Base-by-base conservation (phyloP, 805 yeast genomes). In the Lipomyces anomalus region DNA sequence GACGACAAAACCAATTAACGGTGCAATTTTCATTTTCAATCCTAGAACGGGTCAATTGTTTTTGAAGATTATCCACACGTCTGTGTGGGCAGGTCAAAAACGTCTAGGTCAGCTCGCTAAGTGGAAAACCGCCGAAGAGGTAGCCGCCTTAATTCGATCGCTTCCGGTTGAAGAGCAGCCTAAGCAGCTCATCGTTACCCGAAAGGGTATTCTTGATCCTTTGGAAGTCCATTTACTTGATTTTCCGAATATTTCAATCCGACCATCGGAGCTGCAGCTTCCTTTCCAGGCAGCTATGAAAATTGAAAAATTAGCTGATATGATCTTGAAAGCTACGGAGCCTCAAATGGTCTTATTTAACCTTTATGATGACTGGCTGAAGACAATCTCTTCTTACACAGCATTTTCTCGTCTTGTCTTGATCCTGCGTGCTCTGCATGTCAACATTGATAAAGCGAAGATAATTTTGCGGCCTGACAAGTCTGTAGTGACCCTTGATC, bases 121-220 rank as follows among this genome's bases (percentile, higher is more conserved):
- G 62, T 92, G 98, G 98, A 92, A 90, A 63, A 81, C 97, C 1
- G 97, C 98, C 0, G 99, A 92, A 66, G 97, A 90, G 64, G 95
- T 87, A 20, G 90, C 96, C 13, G 95, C 95, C 0, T 69, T 92
- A 53, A 75, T 92, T 17, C 73, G 96, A 35, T 85, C 97, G 0
- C 67, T 92, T 43, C 97, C 97, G 0, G 73, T 79, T 44, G 97
- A 90, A 58, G 96, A 92, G 65, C 96, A 88, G 59, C 98, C 98
- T 1, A 84, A 84, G 58, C 95, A 89, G 64, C 68, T 92, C 48
- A 84, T 92, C 60, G 89, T 86, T 6, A 84, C 96, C 0, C 72
- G 97, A 57, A 86, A 84, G 58, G 94, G 95, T 11, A 82, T 92
- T 73, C 60, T 84, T 48, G 99, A 92, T 68, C 97, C 99, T 2